Base-by-base conservation (phyloP, 208 protist species). In the Naegleria lovaniensis region DNA sequence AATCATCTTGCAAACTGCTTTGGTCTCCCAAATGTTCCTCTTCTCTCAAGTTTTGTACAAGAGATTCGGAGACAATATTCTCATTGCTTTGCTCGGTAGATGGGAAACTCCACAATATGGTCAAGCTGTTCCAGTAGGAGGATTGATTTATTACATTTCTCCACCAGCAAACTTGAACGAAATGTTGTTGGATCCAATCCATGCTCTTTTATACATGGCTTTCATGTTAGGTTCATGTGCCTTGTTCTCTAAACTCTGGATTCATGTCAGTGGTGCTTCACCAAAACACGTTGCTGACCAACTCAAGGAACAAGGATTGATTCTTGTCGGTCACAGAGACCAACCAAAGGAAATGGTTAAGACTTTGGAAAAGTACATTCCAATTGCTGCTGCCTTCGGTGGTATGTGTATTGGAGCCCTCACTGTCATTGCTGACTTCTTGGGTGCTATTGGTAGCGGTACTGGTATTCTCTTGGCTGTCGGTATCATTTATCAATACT, bases 381-480 rank as follows among this genome's bases (percentile, higher is more conserved):
- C 99, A 55, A 99, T 97, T 48, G 99, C 99, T 29, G 99, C 99
- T 90, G 98, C 98, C 90, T 99, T 99, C 90, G 99, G 99, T 91
- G 99, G 99, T 43, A 97, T 99, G 88, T 99, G 98, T 95, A 99
- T 99, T 84, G 99, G 98, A 67, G 97, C 98, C n/a, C 95, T 99
- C 67, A 99, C 99, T 43, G 96, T 99, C 90, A 94, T 98, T 67
- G 98, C 99, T 11, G 99, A 99, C 94, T 99, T 99, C 92, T 95
- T 99, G 90, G 99, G 98, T 39, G 97, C 98, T 41, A 98, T 98
- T 90, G 96, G 96, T 79, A 98, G 96, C 79, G 99, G 99, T 90
- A 99, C 99, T 15, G 99, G 99, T 95, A 99, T 99, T 91, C 94
- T 99, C 5, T 95, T 99, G 25, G 98, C 99, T 67, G 99, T 99